phyloP scores from a whole-genome alignment of 2,329 filamentous ascomycete species.

The Trichophyton verrucosum region DNA sequence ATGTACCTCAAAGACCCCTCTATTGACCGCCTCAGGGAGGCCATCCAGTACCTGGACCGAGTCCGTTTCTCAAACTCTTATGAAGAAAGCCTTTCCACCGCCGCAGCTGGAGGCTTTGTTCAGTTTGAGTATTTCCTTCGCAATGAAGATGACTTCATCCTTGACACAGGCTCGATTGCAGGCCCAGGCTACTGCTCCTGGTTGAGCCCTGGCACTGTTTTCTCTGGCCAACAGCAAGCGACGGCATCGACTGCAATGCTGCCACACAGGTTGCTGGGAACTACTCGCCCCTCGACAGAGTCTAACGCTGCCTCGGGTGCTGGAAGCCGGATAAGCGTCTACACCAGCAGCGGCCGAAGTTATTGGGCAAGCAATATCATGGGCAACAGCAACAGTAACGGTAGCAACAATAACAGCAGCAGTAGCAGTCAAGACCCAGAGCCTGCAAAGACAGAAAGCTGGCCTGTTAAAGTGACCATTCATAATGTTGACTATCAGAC shows the following conservation, averaged over 20 bases:
- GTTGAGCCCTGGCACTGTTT: conserved; percentile 48
- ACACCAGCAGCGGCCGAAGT: conserved; percentile 26
- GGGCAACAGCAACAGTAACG: conserved; percentile 13
- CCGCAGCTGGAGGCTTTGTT: conserved; percentile 42
- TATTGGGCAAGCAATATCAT: conserved; percentile 24
- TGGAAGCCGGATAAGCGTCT: conserved; percentile 27
- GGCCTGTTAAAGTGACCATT: conserved; percentile 56
- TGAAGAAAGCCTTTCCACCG: conserved; percentile 43
- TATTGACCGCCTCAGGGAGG: conserved; percentile 40
- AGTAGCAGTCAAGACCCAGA: conserved; percentile 9
- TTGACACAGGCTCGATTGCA: conserved; percentile 41
- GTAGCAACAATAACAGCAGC: conserved; percentile 12
- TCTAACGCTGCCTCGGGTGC: conserved; percentile 26
- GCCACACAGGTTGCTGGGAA: conserved; percentile 20
- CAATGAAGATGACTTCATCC: conserved; percentile 45
- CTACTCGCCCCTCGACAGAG: conserved; percentile 18
- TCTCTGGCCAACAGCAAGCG: conserved; percentile 51
- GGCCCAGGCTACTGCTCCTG: conserved; percentile 46
- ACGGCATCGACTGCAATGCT: conserved; percentile 23
- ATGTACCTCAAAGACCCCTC: conserved; percentile 25
- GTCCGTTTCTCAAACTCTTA: conserved; percentile 43
- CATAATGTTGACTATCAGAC: conserved; percentile 48
- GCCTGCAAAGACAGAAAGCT: conserved; percentile 41
- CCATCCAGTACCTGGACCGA: conserved; percentile 49
- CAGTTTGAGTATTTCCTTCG: conserved; percentile 42